Evolutionary conservation across 78 protist genomes (phyloP), one percentile per base, ranked within the genome.

Genomic region (Emiliania huxleyi): DNA sequence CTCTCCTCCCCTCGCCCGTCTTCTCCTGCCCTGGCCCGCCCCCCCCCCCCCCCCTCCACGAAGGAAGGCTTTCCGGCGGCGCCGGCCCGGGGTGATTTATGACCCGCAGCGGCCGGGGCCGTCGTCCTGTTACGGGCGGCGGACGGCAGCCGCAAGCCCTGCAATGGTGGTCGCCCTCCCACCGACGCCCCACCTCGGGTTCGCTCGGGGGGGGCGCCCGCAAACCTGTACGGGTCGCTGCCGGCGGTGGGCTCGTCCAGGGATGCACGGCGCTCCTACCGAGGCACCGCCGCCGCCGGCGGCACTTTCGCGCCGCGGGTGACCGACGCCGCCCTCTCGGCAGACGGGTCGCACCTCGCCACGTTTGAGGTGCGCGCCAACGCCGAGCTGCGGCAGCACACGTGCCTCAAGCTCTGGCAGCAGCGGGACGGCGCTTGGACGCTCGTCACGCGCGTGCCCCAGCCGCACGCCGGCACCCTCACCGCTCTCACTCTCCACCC

Each of bases 341-440:
- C n/a, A 2, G 75, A 62, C 75, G 75, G n/a, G 37, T 21, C 46
- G 44, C 23, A 37, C 21, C 44, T 77, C 48, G 48, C 46, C 48
- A 23, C 85, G 2, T 8, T 77, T 77, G 85, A 77, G 85, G 1
- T 3, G 4, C 85, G 85, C 48, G 15, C 85, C 26, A 33, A 77
- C 19, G 85, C 85, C 46, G 85, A 77, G 46, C 85, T 77, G 48
- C 85, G 85, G 46, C 85, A 77, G 85, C 85, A 77, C 46, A 21
- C 46, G 19, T 37, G 48, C 23, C 85, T 77, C 48, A 77, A 77
- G 85, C 26, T 77, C 23, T 77, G 85, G 85, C 2, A 19, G 48
- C 85, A 40, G 48, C 0, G 19, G 46, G 46, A 40, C 18, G 46
- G 46, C 48, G 26, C 18, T 18, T 77, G 44, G 48, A 2, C 2